Evolutionary conservation across 345 rosid species (phyloP).

Genomic region (Hirschfeldia incana): DNA sequence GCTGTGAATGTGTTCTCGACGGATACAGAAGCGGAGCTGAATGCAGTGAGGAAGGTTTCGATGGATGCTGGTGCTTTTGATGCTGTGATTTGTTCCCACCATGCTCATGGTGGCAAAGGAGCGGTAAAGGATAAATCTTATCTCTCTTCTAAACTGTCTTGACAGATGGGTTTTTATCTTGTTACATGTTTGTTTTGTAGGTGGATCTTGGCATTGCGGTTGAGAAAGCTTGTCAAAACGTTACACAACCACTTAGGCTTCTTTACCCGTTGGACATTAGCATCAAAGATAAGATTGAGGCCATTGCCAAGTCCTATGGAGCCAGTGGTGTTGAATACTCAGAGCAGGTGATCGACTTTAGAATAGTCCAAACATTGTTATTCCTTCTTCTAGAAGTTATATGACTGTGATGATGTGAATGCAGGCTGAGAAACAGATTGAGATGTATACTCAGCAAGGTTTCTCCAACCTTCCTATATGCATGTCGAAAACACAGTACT

Average conservation of each 20-base stretch:
- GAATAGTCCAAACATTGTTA: no score
- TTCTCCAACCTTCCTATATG: slow-evolving; percentile 92
- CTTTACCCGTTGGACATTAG: slow-evolving; percentile 47
- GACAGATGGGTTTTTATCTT: background rate
- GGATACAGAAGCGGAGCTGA: slow-evolving; percentile 84
- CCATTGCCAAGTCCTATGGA: slow-evolving; percentile 91
- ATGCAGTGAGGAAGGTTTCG: slow-evolving; percentile 78
- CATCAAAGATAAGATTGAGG: slow-evolving; percentile 86
- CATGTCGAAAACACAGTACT: slow-evolving; percentile 98
- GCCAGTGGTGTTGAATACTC: slow-evolving; percentile 92
- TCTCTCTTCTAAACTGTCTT: background rate
- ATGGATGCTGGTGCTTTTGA: slow-evolving; percentile 89
- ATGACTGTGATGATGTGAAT: slow-evolving; percentile 5
- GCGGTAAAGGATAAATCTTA: slow-evolving; percentile 49
- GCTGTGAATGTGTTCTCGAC: slow-evolving; percentile 93
- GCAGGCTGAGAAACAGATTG: slow-evolving; percentile 96
- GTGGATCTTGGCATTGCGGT: slow-evolving; percentile 94
- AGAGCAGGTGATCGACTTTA: slow-evolving; percentile 77
- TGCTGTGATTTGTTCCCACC: slow-evolving; percentile 67
- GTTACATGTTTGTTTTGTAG: slow-evolving; percentile 43
- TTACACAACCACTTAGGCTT: slow-evolving; percentile 60
- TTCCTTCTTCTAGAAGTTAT: no score
- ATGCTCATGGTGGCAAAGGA: slow-evolving; percentile 98
- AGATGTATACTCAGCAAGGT: slow-evolving; percentile 89
- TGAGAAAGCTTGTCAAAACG: slow-evolving; percentile 81